phyloP scores from a whole-genome alignment of 73 alveolate genomes.

The Paraurostyla sp. region DNA sequence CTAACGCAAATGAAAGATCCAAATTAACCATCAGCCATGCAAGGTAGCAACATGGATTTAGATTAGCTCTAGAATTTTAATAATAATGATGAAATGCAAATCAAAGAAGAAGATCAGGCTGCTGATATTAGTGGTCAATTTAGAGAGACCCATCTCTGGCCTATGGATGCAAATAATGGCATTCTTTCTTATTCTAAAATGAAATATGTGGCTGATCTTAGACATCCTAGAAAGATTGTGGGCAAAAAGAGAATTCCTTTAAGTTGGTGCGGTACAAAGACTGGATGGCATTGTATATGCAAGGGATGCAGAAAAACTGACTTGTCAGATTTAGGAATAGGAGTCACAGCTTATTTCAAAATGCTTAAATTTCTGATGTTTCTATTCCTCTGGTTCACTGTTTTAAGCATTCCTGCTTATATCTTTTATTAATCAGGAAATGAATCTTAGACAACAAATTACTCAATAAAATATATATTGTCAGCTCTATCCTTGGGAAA shows the following conservation, averaged over 20 bases:
- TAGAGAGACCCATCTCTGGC: slow-evolving; percentile 12
- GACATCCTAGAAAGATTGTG: slow-evolving; percentile 64
- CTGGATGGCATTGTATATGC: slow-evolving; percentile 67
- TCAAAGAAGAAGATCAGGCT: neutral
- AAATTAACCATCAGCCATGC: too few species aligned
- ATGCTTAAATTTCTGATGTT: slow-evolving; percentile 63
- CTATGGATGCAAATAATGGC: slow-evolving; percentile 14
- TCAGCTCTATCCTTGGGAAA: slow-evolving; percentile 48
- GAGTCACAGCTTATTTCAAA: slow-evolving; percentile 66
- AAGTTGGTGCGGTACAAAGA: slow-evolving; percentile 43
- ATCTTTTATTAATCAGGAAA: slow-evolving; percentile 57
- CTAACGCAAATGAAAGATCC: too few species aligned
- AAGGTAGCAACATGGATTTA: too few species aligned
- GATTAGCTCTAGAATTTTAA: too few species aligned
- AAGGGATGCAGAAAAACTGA: slow-evolving; percentile 37
- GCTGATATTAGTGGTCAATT: neutral
- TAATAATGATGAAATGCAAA: too few species aligned
- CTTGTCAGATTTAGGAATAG: slow-evolving; percentile 58
- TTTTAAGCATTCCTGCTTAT: slow-evolving; percentile 59
- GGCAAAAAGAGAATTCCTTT: neutral
- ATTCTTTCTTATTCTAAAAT: slow-evolving; percentile 30
- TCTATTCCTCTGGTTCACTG: slow-evolving; percentile 40
- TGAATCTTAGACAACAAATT: neutral
- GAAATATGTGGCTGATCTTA: neutral
- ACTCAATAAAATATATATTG: neutral